Conservation (phyloP, 1,139 yeast genomes). For the Blastobotrys buckinghamii region DNA sequence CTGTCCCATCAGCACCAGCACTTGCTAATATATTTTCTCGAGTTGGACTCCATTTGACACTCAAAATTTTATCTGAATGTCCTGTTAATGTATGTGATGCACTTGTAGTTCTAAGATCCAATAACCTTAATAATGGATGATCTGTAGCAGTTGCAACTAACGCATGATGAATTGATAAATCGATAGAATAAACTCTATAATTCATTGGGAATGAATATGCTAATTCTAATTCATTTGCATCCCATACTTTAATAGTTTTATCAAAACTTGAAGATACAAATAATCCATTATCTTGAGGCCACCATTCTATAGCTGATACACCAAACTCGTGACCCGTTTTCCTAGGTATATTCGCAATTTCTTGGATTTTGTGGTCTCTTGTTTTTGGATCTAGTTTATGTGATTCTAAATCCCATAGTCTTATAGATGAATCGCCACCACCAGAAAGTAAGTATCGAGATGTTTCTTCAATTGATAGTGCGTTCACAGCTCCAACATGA, state of each 20-base stretch:
- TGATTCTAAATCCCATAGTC: conserved; percentile 27
- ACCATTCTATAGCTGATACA: conserved; percentile 72
- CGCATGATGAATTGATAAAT: conserved; percentile 42
- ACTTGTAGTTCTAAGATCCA: conserved; percentile 68
- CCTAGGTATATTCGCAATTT: conserved; percentile 45
- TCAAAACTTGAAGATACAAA: conserved; percentile 81
- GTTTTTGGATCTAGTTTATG: conserved; percentile 7
- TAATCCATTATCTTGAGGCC: conserved; percentile 86
- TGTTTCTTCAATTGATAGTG: conserved; percentile 58
- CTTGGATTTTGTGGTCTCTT: conserved; percentile 18
- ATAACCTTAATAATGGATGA: conserved; percentile 59
- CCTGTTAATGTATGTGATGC: conserved; percentile 65
- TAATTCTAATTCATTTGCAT: conserved; percentile 53
- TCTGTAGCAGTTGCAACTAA: conserved; percentile 68
- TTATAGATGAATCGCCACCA: conserved; percentile 66
- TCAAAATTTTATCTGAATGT: conserved; percentile 56
- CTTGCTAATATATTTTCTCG: conserved; percentile 55
- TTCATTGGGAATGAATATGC: conserved; percentile 60
- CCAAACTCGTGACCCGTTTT: conserved; percentile 64
- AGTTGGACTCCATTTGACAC: conserved; percentile 76
- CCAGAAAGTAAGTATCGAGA: conserved; percentile 57
- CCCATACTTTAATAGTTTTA: conserved; percentile 75
- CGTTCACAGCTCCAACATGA: conserved; percentile 48
- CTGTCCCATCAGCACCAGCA: conserved; percentile 66
- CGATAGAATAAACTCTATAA: conserved; percentile 36